Conservation (phyloP, 208 protist species). For the Crithidia mellificae region DNA sequence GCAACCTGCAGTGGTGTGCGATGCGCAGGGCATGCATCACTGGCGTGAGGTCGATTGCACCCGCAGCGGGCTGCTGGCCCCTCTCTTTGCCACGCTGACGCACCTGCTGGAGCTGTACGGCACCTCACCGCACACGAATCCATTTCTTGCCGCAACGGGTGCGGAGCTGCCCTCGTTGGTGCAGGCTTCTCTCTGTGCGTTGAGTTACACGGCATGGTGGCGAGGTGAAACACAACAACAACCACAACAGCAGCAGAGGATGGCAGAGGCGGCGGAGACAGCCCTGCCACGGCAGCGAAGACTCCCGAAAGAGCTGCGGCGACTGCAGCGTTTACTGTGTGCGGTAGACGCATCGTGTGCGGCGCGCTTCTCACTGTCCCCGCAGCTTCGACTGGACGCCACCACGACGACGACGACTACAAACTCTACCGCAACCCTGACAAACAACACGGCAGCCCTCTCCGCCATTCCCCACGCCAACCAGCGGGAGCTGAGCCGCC, state of each 20-base stretch:
- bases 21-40: constrained; percentile 11
- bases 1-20: constrained; percentile 15
- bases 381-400: background rate
- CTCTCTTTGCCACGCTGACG: constrained; percentile 22
- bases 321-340: constrained; percentile 7
- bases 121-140: constrained; percentile 3
- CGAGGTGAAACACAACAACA: too few species aligned
- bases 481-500: background rate
- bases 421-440: background rate
- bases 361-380: background rate
- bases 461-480: background rate
- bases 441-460: background rate
- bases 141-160: constrained; percentile 9
- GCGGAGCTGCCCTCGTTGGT: constrained; percentile 14
- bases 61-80: constrained; percentile 25
- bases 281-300: background rate
- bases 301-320: constrained; percentile 6
- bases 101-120: constrained; percentile 2
- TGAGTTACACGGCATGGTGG: constrained; percentile 13
- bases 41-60: constrained; percentile 23
- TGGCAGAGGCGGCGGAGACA: too few species aligned
- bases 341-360: constrained; percentile 14
- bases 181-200: background rate
- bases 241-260: background rate
- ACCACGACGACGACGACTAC: background rate